Base-by-base conservation (phyloP, 768 basidiomycete genomes). In the Macrolepiota fuliginosa region DNA sequence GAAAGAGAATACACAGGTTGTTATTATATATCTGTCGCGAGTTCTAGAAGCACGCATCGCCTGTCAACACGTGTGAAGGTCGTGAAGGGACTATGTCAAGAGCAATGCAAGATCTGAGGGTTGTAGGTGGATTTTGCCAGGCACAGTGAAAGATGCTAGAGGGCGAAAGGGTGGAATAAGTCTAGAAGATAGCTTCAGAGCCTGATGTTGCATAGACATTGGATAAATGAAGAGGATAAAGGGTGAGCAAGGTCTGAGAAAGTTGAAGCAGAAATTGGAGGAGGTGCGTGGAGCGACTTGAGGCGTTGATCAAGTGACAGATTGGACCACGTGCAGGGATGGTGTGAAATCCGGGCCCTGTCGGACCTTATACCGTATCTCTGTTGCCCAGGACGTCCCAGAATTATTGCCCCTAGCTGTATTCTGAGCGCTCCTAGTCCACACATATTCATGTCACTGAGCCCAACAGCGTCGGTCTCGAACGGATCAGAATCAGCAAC, bases 401-500 rank as follows among this genome's bases (percentile, higher is more conserved):
- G 59, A 61, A 62, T 64, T 64, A 61, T 58, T 64, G 57, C 64
- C 35, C n/a, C 39, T 49, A 58, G 46, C 61, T 58, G 50, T 49
- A 25, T 64, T 61, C 52, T 60, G 60, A 61, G 60, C 60, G 45
- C 51, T 54, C 56, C 29, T 42, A 42, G 17, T 22, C 62, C 37
- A 19, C 49, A 19, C 49, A 51, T 54, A 61, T 51, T 64, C 69
- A 90, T 90, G 89, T 90, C 89, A 61, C 76, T 87, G 71, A 87
- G 87, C 64, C 86, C 88, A 53, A 74, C 83, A 52, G 77, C 83
- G 54, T 83, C 87, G 11, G 71, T 77, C 56, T 83, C 84, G 29
- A 86, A 86, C 69, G 75, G 74, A 60, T 81, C 84, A 63, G 85
- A 88, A 63, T 69, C 75, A 17, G 76, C 81, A 40, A 71, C 79